Evolutionary conservation across 371 early-diverging fungal species (phyloP).

Genomic region (Actinomortierella wolfii): DNA sequence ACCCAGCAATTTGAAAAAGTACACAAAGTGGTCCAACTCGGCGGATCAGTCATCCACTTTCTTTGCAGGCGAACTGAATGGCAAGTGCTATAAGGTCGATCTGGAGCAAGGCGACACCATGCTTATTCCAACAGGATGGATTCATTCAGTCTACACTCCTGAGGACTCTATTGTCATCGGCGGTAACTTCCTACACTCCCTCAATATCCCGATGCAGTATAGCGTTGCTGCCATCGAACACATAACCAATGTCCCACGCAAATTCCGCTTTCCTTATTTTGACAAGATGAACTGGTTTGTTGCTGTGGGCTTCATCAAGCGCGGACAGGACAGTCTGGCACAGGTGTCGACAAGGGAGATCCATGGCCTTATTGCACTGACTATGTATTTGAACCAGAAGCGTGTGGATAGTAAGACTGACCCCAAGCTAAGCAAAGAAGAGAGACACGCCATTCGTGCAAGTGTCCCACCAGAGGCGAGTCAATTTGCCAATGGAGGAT

Average conservation of each 20-base stretch:
- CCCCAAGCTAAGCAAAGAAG: conserved; percentile 19
- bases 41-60: conserved; percentile 80
- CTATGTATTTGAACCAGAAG: conserved; percentile 12
- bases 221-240: conserved; percentile 74
- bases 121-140: conserved; percentile 96
- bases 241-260: conserved; percentile 75
- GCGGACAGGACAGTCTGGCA: conserved; percentile 29
- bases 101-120: conserved; percentile 78
- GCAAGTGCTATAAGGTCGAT: conserved; percentile 66
- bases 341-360: conserved; percentile 25
- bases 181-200: conserved; percentile 88
- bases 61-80: conserved; percentile 79
- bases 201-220: conserved; percentile 74
- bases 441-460: conserved; percentile 34
- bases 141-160: conserved; percentile 92
- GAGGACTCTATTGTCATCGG: conserved; percentile 89
- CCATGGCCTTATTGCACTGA: conserved; percentile 23
- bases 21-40: conserved; percentile 86
- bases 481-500: conserved; percentile 10
- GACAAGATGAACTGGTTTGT: conserved; percentile 83
- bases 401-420: conserved; percentile 14
- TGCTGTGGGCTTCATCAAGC: conserved; percentile 41
- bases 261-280: conserved; percentile 88
- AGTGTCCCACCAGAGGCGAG: conserved; percentile 24
- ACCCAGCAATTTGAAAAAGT: conserved; percentile 77